phyloP scores from a whole-genome alignment of 1,284 basidiomycete species.

The Wolfiporia cocos region DNA sequence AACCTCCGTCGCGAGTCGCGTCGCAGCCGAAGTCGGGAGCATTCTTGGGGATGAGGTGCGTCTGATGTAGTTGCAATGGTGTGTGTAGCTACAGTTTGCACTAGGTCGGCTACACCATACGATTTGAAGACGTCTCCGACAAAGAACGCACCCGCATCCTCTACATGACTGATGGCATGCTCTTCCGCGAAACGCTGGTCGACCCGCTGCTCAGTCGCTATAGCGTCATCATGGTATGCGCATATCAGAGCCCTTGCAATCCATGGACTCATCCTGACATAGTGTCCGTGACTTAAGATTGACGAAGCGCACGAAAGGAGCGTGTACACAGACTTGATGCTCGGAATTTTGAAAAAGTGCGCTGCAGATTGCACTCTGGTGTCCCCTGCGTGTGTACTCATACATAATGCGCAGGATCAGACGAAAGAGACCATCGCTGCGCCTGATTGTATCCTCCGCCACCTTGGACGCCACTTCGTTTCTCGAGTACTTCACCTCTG shows the following conservation, averaged over 20 bases:
- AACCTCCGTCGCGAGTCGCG: constrained; percentile 87
- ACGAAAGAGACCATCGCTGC: constrained; percentile 80
- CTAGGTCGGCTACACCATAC: constrained; percentile 95
- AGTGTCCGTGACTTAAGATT: constrained; percentile 46
- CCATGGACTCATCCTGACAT: constrained; percentile 11
- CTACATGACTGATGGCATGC: constrained; percentile 97
- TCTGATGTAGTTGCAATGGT: constrained; percentile 5
- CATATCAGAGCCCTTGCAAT: too few relatives aligned
- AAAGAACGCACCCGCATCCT: constrained; percentile 84
- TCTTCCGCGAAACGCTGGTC: constrained; percentile 90
- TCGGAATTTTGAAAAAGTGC: constrained; percentile 90
- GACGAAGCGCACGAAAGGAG: constrained; percentile 98
- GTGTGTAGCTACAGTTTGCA: background rate
- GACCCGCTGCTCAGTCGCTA: constrained; percentile 88
- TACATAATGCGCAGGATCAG: constrained; percentile 58
- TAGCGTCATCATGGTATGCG: constrained; percentile 91
- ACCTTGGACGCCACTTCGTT: constrained; percentile 91
- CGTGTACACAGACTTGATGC: constrained; percentile 88
- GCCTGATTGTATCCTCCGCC: constrained; percentile 91
- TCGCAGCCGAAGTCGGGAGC: constrained; percentile 85
- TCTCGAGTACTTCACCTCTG: constrained; percentile 79
- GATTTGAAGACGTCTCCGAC: constrained; percentile 91
- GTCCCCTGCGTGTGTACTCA: background rate
- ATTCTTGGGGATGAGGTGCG: constrained; percentile 86
- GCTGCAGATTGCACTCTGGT: constrained; percentile 16